Evolutionary conservation across 805 yeast species (phyloP).

Genomic region (Lachancea meyersii): DNA sequence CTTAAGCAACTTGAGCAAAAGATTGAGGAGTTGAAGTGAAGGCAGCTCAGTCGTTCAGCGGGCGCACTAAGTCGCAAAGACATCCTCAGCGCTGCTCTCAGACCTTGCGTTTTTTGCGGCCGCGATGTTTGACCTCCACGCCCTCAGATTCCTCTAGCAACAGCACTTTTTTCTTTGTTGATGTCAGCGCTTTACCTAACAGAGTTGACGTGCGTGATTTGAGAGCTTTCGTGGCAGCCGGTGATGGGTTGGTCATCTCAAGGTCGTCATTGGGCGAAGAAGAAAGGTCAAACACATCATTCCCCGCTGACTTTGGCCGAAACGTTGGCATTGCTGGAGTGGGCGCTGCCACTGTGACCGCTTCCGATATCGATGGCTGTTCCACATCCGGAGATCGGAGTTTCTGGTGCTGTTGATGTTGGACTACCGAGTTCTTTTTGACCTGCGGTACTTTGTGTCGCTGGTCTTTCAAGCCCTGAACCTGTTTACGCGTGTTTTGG

Average conservation of each 20-base stretch:
- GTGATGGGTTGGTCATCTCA: conserved; percentile 31
- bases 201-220: conserved; percentile 13
- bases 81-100: not conserved
- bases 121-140: conserved; percentile 9
- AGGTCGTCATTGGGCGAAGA: conserved; percentile 30
- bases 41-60: not conserved
- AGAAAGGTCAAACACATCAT: conserved; percentile 31
- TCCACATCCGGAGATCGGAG: not conserved
- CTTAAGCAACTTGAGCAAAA: conserved; percentile 50
- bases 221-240: conserved; percentile 18
- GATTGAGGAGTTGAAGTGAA: conserved; percentile 25
- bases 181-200: conserved; percentile 1
- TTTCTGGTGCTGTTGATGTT: not conserved
- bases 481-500: conserved; percentile 5
- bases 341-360: not conserved
- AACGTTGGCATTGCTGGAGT: not conserved
- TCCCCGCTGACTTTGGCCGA: not conserved
- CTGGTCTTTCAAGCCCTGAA: conserved; percentile 5
- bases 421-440: not conserved
- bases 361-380: not conserved
- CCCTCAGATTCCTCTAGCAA: conserved; percentile 26
- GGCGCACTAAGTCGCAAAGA: not conserved
- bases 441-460: conserved; percentile 8
- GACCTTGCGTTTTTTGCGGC: conserved; percentile 16
- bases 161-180: conserved; percentile 26